These are phyloP conservation scores for Lentithecium fluviatile DNA, from an alignment of 495 filamentous ascomycete genomes.

Conservation along the genomic window DNA sequence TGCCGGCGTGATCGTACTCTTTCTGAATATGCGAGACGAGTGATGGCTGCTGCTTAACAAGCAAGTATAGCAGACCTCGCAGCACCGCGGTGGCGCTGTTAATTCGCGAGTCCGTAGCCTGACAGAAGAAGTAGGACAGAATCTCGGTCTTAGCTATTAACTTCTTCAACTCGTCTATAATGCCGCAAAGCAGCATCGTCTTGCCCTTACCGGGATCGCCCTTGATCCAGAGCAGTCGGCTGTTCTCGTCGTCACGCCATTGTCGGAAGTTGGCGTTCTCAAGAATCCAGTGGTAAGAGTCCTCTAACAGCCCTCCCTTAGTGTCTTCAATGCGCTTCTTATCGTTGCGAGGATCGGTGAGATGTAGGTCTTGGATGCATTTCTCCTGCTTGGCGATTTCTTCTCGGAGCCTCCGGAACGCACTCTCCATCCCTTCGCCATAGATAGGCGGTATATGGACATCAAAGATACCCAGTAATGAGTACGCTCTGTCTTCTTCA, in stretches of 20 bases:
- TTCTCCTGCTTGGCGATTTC: constrained; percentile 10
- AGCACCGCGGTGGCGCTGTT: constrained; percentile 39
- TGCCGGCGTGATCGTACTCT: constrained; percentile 35
- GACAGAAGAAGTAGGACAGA: constrained; percentile 12
- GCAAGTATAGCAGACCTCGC: constrained; percentile 45
- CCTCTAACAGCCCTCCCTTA: constrained; percentile 37
- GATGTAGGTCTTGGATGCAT: constrained; percentile 11
- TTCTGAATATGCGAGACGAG: constrained; percentile 41
- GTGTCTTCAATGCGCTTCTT: constrained; percentile 43
- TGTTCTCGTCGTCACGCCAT: constrained; percentile 41
- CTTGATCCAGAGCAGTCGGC: constrained; percentile 48
- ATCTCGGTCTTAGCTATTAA: constrained; percentile 1
- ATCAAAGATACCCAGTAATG: not conserved
- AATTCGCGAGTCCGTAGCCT: constrained; percentile 11
- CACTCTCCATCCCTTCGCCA: constrained; percentile 1
- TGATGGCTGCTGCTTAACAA: constrained; percentile 39
- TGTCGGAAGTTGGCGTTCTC: constrained; percentile 41
- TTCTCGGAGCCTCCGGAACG: not conserved
- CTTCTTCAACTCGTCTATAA: constrained; percentile 12
- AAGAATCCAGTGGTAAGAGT: constrained; percentile 50
- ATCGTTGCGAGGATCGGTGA: constrained; percentile 34
- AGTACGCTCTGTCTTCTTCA: no score
- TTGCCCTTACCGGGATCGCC: no score
- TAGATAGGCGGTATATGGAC: constrained; percentile 2
- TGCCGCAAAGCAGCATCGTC: no score